Conservation (phyloP, 1,284 basidiomycete genomes). For the Rugosomyces carneus region DNA sequence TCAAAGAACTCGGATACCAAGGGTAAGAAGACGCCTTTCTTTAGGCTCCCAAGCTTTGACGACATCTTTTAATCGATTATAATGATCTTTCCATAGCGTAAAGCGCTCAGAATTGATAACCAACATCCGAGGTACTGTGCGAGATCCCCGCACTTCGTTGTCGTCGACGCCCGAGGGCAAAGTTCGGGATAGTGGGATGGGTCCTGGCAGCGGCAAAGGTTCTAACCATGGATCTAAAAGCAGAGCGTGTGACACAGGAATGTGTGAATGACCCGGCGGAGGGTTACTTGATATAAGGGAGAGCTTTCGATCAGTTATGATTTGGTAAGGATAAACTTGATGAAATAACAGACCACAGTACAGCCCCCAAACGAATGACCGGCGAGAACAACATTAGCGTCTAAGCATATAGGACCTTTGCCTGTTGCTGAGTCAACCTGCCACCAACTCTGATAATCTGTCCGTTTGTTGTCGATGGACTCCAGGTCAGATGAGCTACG, state of each 20-base stretch:
- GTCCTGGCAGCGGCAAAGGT: conserved; percentile 56
- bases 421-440: conserved; percentile 21
- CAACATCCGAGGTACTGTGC: conserved; percentile 35
- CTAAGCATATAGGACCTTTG: conserved; percentile 31
- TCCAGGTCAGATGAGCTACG: conserved; percentile 26
- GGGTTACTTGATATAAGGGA: conserved; percentile 46
- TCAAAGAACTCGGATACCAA: conserved; percentile 30
- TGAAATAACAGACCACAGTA: conserved; percentile 48
- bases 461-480: conserved; percentile 27
- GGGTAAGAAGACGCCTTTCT: conserved; percentile 40
- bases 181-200: conserved; percentile 24
- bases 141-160: conserved; percentile 10
- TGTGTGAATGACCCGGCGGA: conserved; percentile 30
- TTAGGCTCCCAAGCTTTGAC: conserved; percentile 47
- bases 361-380: conserved; percentile 80
- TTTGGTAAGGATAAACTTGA: conserved; percentile 10
- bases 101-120: conserved; percentile 73
- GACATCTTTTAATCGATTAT: conserved; percentile 46
- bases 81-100: conserved; percentile 70
- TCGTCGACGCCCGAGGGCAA: conserved; percentile 10
- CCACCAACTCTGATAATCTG: conserved; percentile 41
- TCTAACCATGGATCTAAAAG: conserved; percentile 78
- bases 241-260: conserved; percentile 52
- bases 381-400: conserved; percentile 43
- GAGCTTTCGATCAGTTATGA: conserved; percentile 31